Conservation (phyloP, 2,329 filamentous ascomycete genomes). For the Xylaria sp. region DNA sequence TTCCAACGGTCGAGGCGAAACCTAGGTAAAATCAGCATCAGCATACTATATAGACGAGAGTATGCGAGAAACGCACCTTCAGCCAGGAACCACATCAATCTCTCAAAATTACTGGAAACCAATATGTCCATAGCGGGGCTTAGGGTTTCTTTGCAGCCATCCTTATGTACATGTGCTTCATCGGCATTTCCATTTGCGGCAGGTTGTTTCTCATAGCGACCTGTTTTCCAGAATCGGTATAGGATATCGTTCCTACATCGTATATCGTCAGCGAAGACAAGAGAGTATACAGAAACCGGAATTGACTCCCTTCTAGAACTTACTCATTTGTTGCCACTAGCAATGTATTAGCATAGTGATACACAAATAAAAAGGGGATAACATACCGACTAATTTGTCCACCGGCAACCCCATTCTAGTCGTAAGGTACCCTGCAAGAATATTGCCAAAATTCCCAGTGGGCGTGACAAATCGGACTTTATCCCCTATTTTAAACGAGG, state of each 20-base stretch:
- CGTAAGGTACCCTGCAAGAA: slow-evolving; percentile 93
- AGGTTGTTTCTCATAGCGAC: slow-evolving; percentile 87
- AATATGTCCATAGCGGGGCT: slow-evolving; percentile 98
- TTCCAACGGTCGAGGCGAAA: slow-evolving; percentile 66
- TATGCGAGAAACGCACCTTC: slow-evolving; percentile 55
- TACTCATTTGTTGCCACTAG: slow-evolving; percentile 84
- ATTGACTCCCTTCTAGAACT: neutral
- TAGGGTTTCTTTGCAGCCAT: slow-evolving; percentile 88
- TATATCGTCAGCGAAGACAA: neutral
- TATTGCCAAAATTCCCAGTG: slow-evolving; percentile 94
- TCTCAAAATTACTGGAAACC: slow-evolving; percentile 96
- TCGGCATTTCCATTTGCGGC: slow-evolving; percentile 69
- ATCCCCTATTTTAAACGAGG: slow-evolving; percentile 70
- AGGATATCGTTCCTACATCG: slow-evolving; percentile 81
- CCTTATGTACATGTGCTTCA: slow-evolving; percentile 70
- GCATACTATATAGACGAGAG: neutral
- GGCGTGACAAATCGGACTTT: slow-evolving; percentile 88
- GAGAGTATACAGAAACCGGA: neutral
- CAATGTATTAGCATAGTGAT: slow-evolving; percentile 7
- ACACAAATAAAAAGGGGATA: neutral
- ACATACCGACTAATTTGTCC: slow-evolving; percentile 76
- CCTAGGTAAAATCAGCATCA: slow-evolving; percentile 52
- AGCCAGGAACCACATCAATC: slow-evolving; percentile 91
- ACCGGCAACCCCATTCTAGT: slow-evolving; percentile 87
- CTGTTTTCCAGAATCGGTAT: slow-evolving; percentile 91